These are phyloP conservation scores for Gossypium stocksii DNA, from an alignment of 345 rosid species.

Conservation along the genomic window DNA sequence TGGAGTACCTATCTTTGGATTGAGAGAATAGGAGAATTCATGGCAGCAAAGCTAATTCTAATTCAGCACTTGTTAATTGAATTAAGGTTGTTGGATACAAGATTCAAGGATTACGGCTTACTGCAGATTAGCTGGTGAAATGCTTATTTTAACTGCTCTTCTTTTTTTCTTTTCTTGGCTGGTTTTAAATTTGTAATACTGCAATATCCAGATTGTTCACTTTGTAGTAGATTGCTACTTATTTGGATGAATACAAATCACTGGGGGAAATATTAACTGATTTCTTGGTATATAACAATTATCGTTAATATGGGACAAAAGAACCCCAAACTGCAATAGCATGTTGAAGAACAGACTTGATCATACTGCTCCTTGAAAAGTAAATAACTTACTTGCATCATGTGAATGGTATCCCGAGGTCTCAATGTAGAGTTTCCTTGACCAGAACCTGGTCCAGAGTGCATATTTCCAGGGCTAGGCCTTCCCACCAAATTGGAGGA, in stretches of 20 bases:
- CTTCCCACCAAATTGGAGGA: conserved; percentile 67
- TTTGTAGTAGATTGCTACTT: too few species aligned
- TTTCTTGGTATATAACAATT: conserved; percentile 12
- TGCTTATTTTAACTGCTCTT: too few species aligned
- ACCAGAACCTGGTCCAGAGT: conserved; percentile 59
- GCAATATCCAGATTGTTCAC: too few species aligned
- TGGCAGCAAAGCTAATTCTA: not conserved
- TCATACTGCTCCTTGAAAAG: not conserved
- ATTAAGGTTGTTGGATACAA: too few species aligned
- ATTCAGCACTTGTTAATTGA: too few species aligned
- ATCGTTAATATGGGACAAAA: not conserved
- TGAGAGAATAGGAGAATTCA: not conserved
- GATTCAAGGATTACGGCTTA: too few species aligned
- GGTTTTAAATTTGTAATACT: too few species aligned
- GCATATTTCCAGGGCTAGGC: conserved; percentile 58
- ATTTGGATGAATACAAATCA: not conserved
- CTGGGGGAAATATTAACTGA: not conserved
- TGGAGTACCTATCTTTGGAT: not conserved
- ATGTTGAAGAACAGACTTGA: not conserved
- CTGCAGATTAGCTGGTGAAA: too few species aligned
- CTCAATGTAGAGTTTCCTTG: conserved; percentile 74
- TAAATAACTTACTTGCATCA: conserved; percentile 58
- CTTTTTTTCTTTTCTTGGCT: too few species aligned
- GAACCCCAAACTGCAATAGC: not conserved
- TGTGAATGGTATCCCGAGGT: conserved; percentile 67